Conservation (phyloP, 805 yeast genomes). For the Suhomyces vadensis region DNA sequence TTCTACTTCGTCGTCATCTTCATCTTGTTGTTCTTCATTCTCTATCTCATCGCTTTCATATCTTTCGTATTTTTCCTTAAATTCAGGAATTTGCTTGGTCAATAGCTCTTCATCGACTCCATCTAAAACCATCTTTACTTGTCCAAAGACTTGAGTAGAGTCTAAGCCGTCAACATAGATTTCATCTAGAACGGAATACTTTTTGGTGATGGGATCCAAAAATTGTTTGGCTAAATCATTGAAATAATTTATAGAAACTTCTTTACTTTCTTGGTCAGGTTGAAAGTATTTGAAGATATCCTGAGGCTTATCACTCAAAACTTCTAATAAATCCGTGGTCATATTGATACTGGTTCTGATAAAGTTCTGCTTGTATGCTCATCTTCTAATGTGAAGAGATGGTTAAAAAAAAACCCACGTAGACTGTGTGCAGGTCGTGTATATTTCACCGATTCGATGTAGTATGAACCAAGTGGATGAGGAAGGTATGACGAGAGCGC, state of each 20-base stretch:
- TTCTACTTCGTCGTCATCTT: conserved; percentile 19
- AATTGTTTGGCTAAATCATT: conserved; percentile 45
- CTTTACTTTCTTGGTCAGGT: conserved; percentile 1
- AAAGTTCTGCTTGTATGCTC: background rate
- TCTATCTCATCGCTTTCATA: conserved; percentile 18
- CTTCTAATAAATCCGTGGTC: conserved; percentile 23
- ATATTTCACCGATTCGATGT: background rate
- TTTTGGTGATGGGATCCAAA: conserved; percentile 58
- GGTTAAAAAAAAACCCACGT: conserved; percentile 5
- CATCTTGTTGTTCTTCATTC: conserved; percentile 12
- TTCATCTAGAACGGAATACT: conserved; percentile 71
- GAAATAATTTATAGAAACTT: conserved; percentile 17
- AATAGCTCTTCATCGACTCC: conserved; percentile 67
- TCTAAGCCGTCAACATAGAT: conserved; percentile 83
- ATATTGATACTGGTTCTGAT: conserved; percentile 9
- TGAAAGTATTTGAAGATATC: conserved; percentile 22
- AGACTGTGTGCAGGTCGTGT: conserved; percentile 3
- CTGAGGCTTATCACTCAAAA: conserved; percentile 25
- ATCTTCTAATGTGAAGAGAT: conserved; percentile 10
- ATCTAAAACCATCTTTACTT: conserved; percentile 81
- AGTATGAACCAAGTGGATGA: too few species aligned
- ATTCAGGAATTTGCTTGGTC: conserved; percentile 53
- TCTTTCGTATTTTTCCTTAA: conserved; percentile 34
- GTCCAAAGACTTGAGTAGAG: conserved; percentile 92
- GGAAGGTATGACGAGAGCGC: too few species aligned